Evolutionary conservation across 805 yeast species (phyloP), one percentile per base, ranked within the genome.

Genomic region (Candida caryicola): DNA sequence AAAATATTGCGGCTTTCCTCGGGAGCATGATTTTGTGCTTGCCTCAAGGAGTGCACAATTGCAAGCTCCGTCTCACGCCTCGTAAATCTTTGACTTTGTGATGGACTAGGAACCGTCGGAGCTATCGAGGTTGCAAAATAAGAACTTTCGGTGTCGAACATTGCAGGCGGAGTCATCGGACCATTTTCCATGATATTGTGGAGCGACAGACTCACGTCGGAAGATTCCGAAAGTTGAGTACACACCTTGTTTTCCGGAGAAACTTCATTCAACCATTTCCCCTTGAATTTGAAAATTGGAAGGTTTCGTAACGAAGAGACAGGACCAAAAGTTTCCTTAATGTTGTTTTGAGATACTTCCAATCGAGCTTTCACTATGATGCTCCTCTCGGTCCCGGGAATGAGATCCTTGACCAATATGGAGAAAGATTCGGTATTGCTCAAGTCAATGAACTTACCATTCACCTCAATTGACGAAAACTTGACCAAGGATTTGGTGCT

Each of bases 1-100:
- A 49, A n/a, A 5, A 40, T 29, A 16, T 38, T 34, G 13, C 33
- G 17, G 19, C 40, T 29, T 15, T 43, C 38, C 4, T 12, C 29
- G 9, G 35, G 26, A n/a, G 17, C 17, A 4, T 10, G 7, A 10
- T 7, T 21, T 21, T 21, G 25, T 6, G 25, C 33, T 12, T 17
- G 33, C 2, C 42, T 37, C 7, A 65, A 33, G 1, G 50, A 44
- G 5, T 49, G 39, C 8, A 60, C 42, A 3, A 66, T 47, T 7
- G 59, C 31, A 14, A 63, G 34, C 40, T 71, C 73, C 3, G 66
- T 59, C 38, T 64, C 59, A 27, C 66, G 51, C 41, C 60, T 58
- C 1, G 67, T 59, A 40, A 56, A 62, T 7, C 10, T 21, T 21
- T 21, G 25, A 7, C 25, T 1, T 52, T 36, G 0, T 60, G 58